A percentile compares a stretch with the other conserved stretches of the same genome.
These are phyloP conservation scores for Penicillium waksmanii DNA, from an alignment of 495 filamentous ascomycete genomes.

Conservation along the genomic window DNA sequence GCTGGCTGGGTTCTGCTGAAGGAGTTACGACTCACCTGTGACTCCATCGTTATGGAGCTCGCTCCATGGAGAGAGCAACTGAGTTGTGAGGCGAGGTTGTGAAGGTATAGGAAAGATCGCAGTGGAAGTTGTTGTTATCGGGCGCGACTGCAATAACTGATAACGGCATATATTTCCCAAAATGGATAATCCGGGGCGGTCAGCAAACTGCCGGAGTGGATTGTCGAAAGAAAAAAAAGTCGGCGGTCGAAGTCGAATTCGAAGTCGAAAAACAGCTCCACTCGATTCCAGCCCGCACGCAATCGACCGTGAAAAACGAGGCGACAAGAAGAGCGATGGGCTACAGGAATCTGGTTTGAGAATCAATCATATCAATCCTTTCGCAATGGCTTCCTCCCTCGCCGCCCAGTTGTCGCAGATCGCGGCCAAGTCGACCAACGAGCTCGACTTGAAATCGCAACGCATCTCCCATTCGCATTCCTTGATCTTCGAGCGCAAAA, in stretches of 20 bases:
- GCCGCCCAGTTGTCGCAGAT: constrained; percentile 81
- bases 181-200: constrained; percentile 15
- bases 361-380: neutral
- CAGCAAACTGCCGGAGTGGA: neutral
- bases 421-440: constrained; percentile 73
- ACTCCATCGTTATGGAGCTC: constrained; percentile 40
- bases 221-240: constrained; percentile 18
- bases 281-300: neutral
- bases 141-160: neutral
- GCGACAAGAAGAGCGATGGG: constrained; percentile 17
- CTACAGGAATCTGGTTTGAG: constrained; percentile 14
- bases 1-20: neutral
- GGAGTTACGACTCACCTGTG: constrained; percentile 32
- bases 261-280: constrained; percentile 4
- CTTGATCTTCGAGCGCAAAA: constrained; percentile 80
- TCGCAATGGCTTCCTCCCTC: constrained; percentile 76
- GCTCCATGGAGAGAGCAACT: neutral
- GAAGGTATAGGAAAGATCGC: neutral
- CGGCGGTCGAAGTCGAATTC: constrained; percentile 2
- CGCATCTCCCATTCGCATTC: constrained; percentile 88
- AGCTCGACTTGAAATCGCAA: constrained; percentile 86
- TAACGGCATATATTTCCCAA: constrained; percentile 6
- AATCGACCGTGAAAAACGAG: neutral
- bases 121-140: neutral
- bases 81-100: neutral